Evolutionary conservation across 1,139 yeast species (phyloP).

Genomic region (Lodderomyces orthopsilosis): DNA sequence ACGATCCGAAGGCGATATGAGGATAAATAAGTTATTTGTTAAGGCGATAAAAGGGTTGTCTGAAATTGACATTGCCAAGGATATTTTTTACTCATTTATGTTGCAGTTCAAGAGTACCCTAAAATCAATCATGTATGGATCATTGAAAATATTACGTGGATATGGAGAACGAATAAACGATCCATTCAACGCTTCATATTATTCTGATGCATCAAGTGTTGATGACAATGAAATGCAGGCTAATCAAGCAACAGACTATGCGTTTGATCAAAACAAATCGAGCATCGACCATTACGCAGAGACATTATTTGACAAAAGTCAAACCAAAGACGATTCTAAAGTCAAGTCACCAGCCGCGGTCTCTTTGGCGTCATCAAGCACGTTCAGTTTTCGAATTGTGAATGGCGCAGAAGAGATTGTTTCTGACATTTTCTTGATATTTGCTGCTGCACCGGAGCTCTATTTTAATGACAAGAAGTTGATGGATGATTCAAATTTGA

Average conservation of each 20-base stretch:
- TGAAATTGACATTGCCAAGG: conserved; percentile 26
- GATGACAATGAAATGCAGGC: conserved; percentile 9
- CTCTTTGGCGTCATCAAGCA: conserved; percentile 5
- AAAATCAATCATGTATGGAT: conserved; percentile 30
- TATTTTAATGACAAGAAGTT: conserved; percentile 32
- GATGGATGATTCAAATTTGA: conserved; percentile 22
- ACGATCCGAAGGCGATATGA: conserved; percentile 27
- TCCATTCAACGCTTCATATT: conserved; percentile 6
- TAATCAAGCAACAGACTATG: conserved; percentile 6
- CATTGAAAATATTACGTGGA: conserved; percentile 28
- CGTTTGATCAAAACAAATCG: conserved; percentile 9
- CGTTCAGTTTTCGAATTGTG: conserved; percentile 13
- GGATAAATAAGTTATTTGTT: conserved; percentile 30
- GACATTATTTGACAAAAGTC: conserved; percentile 4
- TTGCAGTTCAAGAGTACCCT: conserved; percentile 21
- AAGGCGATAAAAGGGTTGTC: conserved; percentile 40
- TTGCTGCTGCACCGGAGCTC: conserved; percentile 32
- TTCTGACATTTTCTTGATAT: conserved; percentile 36
- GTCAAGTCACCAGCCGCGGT: background rate
- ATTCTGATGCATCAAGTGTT: conserved; percentile 11
- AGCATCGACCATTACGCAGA: conserved; percentile 15
- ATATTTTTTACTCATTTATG: conserved; percentile 25
- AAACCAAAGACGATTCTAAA: background rate
- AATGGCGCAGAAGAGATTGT: conserved; percentile 32
- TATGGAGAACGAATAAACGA: conserved; percentile 17